These are phyloP conservation scores for Tricholoma matsutake DNA, from an alignment of 768 basidiomycete species.

Conservation along the genomic window DNA sequence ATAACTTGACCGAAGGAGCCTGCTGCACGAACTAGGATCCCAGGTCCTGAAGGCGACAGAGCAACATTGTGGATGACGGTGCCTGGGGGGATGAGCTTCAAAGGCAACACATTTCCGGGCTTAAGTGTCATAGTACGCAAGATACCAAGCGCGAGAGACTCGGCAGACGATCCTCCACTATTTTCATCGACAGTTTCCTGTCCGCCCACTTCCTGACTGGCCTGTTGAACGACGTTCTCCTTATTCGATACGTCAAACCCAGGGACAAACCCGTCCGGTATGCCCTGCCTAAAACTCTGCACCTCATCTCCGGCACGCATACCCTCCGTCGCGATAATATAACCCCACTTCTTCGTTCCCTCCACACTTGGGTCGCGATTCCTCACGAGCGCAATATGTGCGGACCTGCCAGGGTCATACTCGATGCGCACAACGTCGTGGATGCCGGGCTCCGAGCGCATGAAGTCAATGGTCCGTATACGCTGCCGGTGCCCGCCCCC, in stretches of 20 bases:
- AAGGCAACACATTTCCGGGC: slow-evolving; percentile 89
- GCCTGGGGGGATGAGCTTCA: slow-evolving; percentile 88
- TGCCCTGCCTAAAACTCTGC: slow-evolving; percentile 80
- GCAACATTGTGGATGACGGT: slow-evolving; percentile 88
- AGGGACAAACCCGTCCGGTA: slow-evolving; percentile 74
- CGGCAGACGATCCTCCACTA: slow-evolving; percentile 35
- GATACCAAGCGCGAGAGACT: slow-evolving; percentile 76
- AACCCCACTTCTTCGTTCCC: slow-evolving; percentile 69
- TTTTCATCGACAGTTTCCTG: slow-evolving; percentile 18
- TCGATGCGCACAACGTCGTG: slow-evolving; percentile 94
- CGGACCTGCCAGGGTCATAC: slow-evolving; percentile 92
- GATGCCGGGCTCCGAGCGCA: slow-evolving; percentile 69
- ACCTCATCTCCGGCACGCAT: slow-evolving; percentile 86
- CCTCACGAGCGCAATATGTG: slow-evolving; percentile 88
- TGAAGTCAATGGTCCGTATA: slow-evolving; percentile 84
- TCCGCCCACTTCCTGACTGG: slow-evolving; percentile 14
- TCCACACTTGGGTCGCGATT: slow-evolving; percentile 53
- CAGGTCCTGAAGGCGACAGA: slow-evolving; percentile 71
- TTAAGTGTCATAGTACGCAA: slow-evolving; percentile 82
- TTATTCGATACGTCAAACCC: slow-evolving; percentile 31
- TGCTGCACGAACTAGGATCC: slow-evolving; percentile 84
- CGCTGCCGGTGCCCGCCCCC: slow-evolving; percentile 92
- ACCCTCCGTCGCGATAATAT: slow-evolving; percentile 91
- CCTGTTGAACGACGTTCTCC: slow-evolving; percentile 14
- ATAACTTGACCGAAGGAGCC: slow-evolving; percentile 85